Base-by-base conservation (phyloP, 1,284 basidiomycete species). In the Trichosporon asahii region DNA sequence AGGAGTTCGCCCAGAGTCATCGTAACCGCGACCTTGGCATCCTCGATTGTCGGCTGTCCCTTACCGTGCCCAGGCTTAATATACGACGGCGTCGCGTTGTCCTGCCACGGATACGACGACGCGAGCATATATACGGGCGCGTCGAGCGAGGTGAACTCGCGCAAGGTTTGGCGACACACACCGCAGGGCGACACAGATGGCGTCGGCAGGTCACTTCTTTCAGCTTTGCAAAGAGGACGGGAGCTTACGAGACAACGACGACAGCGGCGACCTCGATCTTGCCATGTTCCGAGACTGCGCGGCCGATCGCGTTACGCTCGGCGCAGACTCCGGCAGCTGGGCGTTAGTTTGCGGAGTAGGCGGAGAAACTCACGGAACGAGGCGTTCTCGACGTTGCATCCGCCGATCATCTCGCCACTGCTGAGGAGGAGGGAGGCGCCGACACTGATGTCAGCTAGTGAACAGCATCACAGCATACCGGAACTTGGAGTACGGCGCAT, bases 321-420 rank as follows among this genome's bases (percentile, higher is more conserved):
- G 94, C 94, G 75, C 94, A 97, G 71, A 95, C 93, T 0, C 79
- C 81, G 0, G 79, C 84, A 8, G 84, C 85, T 85, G 69, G 0
- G n/a, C 2, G 46, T 72, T 23, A 60, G 49, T 21, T 53, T 15
- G 9, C 14, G 15, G 14, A n/a, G 4, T 1, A 46, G 23, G 21
- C 4, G 9, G 23, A 15, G n/a, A 2, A 18, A 77, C 85, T 65
- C 66, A 91, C 94, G 91, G 79, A 94, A 95, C 0, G 92, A 92
- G 0, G 93, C 93, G 77, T 96, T 96, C 84, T 97, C 94, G 70
- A 96, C 87, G 78, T 95, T 96, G 46, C 90, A 89, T 4, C 94
- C 94, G 67, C 88, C 90, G 72, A 94, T 87, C 49, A 95, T 88
- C 14, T 85, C 83, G 0, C 92, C 93, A 70, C 90, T 87, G 0